A percentile compares a stretch with the other conserved stretches of the same genome.
Evolutionary conservation across 1,284 basidiomycete genomes (phyloP).

Genomic region (Cryptococcus sp.): DNA sequence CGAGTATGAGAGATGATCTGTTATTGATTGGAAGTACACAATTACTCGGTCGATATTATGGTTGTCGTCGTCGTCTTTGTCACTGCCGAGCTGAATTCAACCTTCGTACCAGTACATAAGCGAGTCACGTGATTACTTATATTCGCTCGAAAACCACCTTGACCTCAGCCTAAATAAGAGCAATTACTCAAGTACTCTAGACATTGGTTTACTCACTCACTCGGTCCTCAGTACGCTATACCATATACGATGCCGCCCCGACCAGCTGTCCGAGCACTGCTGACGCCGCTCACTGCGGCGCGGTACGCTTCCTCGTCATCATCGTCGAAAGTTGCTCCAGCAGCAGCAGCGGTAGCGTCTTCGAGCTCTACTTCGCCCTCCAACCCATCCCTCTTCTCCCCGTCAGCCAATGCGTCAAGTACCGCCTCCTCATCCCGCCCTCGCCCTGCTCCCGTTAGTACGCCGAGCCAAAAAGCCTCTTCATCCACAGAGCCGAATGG

Average conservation of each 20-base stretch:
- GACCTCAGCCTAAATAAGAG: background rate
- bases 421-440: background rate
- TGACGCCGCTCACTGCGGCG: background rate
- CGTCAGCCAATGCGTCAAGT: background rate
- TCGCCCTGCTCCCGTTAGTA: background rate
- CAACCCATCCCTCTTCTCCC: background rate
- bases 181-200: too few relatives aligned
- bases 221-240: background rate
- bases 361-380: slow-evolving; percentile 4
- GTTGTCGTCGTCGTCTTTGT: background rate
- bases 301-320: background rate
- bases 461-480: background rate
- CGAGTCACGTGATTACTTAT: background rate
- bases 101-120: background rate
- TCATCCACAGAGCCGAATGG: background rate
- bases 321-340: background rate
- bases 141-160: background rate
- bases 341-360: background rate
- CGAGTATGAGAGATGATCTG: background rate
- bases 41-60: background rate
- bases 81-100: background rate
- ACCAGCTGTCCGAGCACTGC: slow-evolving; percentile 1
- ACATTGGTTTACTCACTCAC: background rate
- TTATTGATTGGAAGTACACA: too few relatives aligned
- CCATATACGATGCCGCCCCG: slow-evolving; percentile 1